phyloP scores from a whole-genome alignment of 108 stramenopile species.

The Parmales sp. region DNA sequence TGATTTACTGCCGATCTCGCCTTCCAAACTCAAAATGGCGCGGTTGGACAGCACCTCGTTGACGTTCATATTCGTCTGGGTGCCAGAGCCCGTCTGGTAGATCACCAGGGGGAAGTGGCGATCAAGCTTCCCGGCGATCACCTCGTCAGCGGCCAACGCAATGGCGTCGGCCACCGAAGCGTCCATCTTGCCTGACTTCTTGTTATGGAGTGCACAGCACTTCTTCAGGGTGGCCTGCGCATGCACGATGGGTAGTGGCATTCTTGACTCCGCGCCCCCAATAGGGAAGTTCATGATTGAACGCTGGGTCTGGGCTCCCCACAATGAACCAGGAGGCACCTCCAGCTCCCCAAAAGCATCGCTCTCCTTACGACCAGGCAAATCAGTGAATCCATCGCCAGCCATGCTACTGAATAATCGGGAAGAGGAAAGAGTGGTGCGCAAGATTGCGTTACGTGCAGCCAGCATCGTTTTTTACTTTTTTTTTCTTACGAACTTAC shows the following conservation, averaged over 20 bases:
- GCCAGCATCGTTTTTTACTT: too few relatives aligned
- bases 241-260: constrained; percentile 86
- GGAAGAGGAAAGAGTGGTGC: too few relatives aligned
- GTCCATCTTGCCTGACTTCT: constrained; percentile 52
- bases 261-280: constrained; percentile 73
- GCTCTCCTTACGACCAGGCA: constrained; percentile 65
- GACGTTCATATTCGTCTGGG: constrained; percentile 99
- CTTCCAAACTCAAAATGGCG: constrained; percentile 86
- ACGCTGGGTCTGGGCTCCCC: constrained; percentile 88
- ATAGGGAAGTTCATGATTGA: constrained; percentile 91
- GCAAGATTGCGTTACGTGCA: too few relatives aligned
- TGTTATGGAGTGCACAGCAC: constrained; percentile 77
- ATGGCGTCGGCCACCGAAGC: constrained; percentile 60
- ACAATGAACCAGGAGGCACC: constrained; percentile 59
- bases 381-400: constrained; percentile 21
- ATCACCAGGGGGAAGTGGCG: constrained; percentile 91
- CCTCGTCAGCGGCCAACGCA: constrained; percentile 76
- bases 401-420: not conserved
- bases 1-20: constrained; percentile 68
- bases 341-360: constrained; percentile 65
- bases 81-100: constrained; percentile 93
- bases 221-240: constrained; percentile 87
- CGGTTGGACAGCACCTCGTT: constrained; percentile 96
- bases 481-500: too few relatives aligned
- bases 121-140: constrained; percentile 78